Percentiles rank a stretch among this genome's conserved stretches.
Evolutionary conservation across 2,329 filamentous ascomycete species (phyloP).

Genomic region (Exophiala bonariae): DNA sequence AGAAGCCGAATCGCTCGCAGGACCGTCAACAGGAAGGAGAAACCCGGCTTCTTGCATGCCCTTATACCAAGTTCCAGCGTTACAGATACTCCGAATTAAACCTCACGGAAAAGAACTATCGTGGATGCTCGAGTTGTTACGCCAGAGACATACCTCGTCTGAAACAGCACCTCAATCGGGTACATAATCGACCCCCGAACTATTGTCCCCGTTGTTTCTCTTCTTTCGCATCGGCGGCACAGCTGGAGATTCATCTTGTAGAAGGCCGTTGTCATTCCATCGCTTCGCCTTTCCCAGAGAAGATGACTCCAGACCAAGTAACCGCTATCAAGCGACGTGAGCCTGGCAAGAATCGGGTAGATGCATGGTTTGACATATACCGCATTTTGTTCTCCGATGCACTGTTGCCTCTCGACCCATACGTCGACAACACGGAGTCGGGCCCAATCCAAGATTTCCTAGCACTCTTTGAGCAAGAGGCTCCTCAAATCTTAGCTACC

Average conservation of each 20-base stretch:
- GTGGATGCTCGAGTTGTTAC: slow-evolving; percentile 6
- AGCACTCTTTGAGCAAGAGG: slow-evolving; percentile 1
- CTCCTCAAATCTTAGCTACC: neutral
- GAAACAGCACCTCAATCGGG: slow-evolving; percentile 16
- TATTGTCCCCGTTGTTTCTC: slow-evolving; percentile 9
- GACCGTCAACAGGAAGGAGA: too few relatives aligned
- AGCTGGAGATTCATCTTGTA: neutral
- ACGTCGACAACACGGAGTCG: slow-evolving; percentile 1
- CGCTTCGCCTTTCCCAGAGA: slow-evolving; percentile 10
- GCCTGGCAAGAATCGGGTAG: slow-evolving; percentile 1
- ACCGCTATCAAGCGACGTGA: slow-evolving; percentile 8
- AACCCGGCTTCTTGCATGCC: slow-evolving; percentile 32
- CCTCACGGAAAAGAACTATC: slow-evolving; percentile 6
- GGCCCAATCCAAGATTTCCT: slow-evolving; percentile 3
- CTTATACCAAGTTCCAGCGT: slow-evolving; percentile 29
- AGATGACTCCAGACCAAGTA: slow-evolving; percentile 14
- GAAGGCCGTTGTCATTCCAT: neutral
- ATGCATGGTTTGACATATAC: slow-evolving; percentile 15
- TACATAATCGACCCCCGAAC: slow-evolving; percentile 4
- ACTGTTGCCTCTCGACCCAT: slow-evolving; percentile 3
- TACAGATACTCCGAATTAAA: slow-evolving; percentile 11
- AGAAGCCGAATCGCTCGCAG: too few relatives aligned
- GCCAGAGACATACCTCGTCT: slow-evolving; percentile 8
- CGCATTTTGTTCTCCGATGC: slow-evolving; percentile 12
- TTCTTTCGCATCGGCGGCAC: slow-evolving; percentile 1